Evolutionary conservation across 2,329 filamentous ascomycete genomes (phyloP).

Genomic region (Penicillium sp.): DNA sequence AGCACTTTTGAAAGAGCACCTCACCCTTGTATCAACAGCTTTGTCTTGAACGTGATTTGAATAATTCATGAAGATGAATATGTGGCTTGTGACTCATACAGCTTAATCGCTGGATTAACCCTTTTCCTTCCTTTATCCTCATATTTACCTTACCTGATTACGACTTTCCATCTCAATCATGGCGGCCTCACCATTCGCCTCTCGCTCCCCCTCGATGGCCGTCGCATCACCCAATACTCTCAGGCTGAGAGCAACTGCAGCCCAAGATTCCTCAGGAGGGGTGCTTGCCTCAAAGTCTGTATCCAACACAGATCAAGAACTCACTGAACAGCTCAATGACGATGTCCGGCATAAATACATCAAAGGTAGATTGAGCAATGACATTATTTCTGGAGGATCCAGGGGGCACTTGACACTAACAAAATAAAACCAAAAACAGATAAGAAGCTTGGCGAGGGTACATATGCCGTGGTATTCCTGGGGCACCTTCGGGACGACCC

Average conservation of each 20-base stretch:
- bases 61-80: background rate
- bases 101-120: background rate
- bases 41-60: background rate
- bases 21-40: background rate
- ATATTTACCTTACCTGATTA: background rate
- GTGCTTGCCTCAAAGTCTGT: constrained; percentile 15
- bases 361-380: constrained; percentile 60
- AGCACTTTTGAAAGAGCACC: background rate
- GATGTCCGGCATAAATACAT: constrained; percentile 85
- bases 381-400: background rate
- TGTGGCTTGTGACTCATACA: background rate
- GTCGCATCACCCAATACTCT: constrained; percentile 34
- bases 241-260: constrained; percentile 36
- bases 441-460: constrained; percentile 91
- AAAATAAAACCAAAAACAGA: constrained; percentile 49
- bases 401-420: background rate
- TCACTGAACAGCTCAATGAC: constrained; percentile 77
- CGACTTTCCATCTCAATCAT: constrained; percentile 21
- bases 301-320: constrained; percentile 38
- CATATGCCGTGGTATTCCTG: constrained; percentile 93
- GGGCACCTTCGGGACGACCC: constrained; percentile 76
- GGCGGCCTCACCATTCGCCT: constrained; percentile 46
- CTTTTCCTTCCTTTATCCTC: background rate
- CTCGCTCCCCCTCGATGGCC: constrained; percentile 38
- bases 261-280: constrained; percentile 26